Evolutionary conservation across 2,329 filamentous ascomycete genomes (phyloP).

Genomic region (Aspergillus brasiliensis): DNA sequence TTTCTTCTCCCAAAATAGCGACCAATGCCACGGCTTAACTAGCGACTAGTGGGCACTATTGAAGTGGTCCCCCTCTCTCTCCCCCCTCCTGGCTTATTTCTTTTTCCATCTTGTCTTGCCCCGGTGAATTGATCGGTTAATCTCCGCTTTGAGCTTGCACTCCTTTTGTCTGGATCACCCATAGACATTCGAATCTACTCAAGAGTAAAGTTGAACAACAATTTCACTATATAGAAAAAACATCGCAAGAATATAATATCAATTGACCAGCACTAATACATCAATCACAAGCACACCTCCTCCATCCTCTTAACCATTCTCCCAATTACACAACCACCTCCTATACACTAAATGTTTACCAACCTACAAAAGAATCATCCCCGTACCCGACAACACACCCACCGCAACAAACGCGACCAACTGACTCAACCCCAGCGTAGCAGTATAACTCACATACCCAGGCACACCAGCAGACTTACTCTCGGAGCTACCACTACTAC

Average conservation of each 20-base stretch:
- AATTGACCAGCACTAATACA: neutral
- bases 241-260: neutral
- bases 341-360: neutral
- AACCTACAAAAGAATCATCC: constrained; percentile 47
- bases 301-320: neutral
- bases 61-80: neutral
- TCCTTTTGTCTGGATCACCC: neutral
- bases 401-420: constrained; percentile 42
- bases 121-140: too few species aligned
- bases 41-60: neutral
- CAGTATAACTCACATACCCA: constrained; percentile 18
- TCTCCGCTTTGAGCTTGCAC: too few species aligned
- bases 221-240: neutral
- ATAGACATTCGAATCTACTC: too few species aligned
- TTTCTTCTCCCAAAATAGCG: too few species aligned
- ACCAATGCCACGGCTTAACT: too few species aligned
- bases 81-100: neutral
- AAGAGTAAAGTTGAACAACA: too few species aligned
- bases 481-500: constrained; percentile 24
- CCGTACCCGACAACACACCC: constrained; percentile 42
- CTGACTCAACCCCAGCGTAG: constrained; percentile 39
- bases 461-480: constrained; percentile 30
- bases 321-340: neutral
- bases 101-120: neutral
- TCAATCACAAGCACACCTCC: neutral